Base-by-base conservation (phyloP, 805 yeast species). In the Zygoascus bituminiphila region DNA sequence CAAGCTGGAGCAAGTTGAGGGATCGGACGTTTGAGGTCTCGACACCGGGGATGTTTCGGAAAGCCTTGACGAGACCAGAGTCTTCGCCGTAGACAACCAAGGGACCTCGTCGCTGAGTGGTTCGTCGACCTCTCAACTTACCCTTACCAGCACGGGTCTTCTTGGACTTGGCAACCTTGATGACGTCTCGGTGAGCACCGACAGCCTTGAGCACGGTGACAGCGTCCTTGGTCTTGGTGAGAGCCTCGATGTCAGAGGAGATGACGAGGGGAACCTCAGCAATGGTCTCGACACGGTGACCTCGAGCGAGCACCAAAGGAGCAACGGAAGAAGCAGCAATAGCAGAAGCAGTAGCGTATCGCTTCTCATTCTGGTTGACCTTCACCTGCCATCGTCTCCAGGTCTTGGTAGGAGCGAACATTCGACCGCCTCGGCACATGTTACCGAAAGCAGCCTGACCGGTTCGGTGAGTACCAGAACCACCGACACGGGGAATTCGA, bases 361-460 rank as follows among this genome's bases (percentile, higher is more conserved):
- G 89, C 84, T 91, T 91, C 81, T 93, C 96, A 88, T 91, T 91
- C 77, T 88, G 96, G 96, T 93, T 93, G 71, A 93, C 96, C 84
- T 89, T 93, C 70, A 93, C 95, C 88, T 93, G 95, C 98, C 98
- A 93, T 80, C 83, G 91, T 86, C 98, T 88, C 98, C 98, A 93
- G 77, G 95, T 89, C 84, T 93, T 93, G 77, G 98, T 93, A 75
- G 98, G 98, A 76, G 98, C 97, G 72, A 93, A 93, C 98, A 93
- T 93, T 79, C 98, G 95, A 81, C 98, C 98, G 76, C 97, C 97
- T 78, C 98, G 91, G 83, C 98, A 93, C 98, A 93, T 93, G 93
- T 93, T 93, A 84, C 98, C 98, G 83, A 93, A 93, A 73, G 98
- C 98, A 76, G 88, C 98, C 79, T 93, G 98, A 76, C 98, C 98